Conservation (phyloP, 139 green algal genomes). For the Chlorokybus atmophyticus region DNA sequence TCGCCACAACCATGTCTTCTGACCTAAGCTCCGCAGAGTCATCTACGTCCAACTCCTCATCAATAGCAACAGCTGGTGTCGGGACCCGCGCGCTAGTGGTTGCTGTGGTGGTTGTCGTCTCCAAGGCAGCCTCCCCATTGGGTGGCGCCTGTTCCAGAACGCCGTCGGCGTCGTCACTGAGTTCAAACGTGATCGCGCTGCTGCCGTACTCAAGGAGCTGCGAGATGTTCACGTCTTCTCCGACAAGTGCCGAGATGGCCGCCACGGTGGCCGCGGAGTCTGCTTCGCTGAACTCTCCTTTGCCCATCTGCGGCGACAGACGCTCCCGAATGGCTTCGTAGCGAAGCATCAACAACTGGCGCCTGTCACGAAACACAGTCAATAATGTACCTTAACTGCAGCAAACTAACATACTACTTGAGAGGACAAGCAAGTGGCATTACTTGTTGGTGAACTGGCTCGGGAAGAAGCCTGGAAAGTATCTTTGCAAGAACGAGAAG, state of each 20-base stretch:
- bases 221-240: neutral
- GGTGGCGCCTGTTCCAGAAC: too few relatives aligned
- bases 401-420: neutral
- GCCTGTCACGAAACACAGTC: neutral
- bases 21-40: too few relatives aligned
- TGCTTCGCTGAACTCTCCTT: neutral
- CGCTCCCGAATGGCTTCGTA: neutral
- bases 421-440: neutral
- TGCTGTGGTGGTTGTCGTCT: too few relatives aligned
- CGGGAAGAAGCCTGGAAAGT: slow-evolving; percentile 95
- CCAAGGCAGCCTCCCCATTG: too few relatives aligned
- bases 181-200: too few relatives aligned
- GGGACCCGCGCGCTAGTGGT: too few relatives aligned
- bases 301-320: too few relatives aligned
- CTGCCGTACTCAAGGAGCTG: too few relatives aligned
- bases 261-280: neutral
- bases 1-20: too few relatives aligned
- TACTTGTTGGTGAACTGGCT: slow-evolving; percentile 65
- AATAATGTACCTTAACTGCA: neutral
- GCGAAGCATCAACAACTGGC: neutral
- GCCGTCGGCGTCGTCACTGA: too few relatives aligned
- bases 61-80: too few relatives aligned
- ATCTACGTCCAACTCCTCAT: too few relatives aligned
- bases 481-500: slow-evolving; percentile 91
- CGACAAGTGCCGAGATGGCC: neutral